Base-by-base conservation (phyloP, 495 filamentous ascomycete genomes). In the Neurospora discreta region DNA sequence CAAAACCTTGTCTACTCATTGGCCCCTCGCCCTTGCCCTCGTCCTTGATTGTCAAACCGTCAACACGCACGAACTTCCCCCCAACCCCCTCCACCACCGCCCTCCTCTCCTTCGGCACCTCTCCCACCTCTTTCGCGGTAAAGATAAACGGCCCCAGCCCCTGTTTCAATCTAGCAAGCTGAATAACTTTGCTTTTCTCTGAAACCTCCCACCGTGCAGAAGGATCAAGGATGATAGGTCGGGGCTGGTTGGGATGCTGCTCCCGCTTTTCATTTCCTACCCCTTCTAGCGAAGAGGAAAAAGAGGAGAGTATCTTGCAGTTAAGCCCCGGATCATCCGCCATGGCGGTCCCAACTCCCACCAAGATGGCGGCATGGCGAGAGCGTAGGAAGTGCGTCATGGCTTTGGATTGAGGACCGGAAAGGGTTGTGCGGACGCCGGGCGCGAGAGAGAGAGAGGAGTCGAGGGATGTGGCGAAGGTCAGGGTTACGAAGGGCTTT, bases 371-470 rank as follows among this genome's bases (percentile, higher is more conserved):
- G 73, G 92, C 89, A 80, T 98, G 94, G 15, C 85, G 86, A 7
- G 89, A 88, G 71, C 94, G 91, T 20, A 98, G 86, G 79, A 90
- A 93, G 79, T 98, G 94, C 1, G 94, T 97, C 90, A 98, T 93
- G 69, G 91, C 85, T 79, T 97, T 97, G 16, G 93, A 90, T 74
- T 89, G 84, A 1, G 89, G 88, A 36, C 94, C 93, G 8, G 94
- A 97, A 6, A 97, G 87, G 0, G 86, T 81, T 2, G 94, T 97
- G 74, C 90, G 91, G 72, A 87, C 84, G 18, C 93, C 93, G 0
- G 92, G 91, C 0, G 88, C 83, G 16, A 95, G 85, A 11, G 93
- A 87, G 70, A 98, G 83, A 58, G 88, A 87, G 11, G 90, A 90
- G 79, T 98, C 94, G 78, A 98, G 90, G 6, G 94, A 97, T n/a